Evolutionary conservation across 176 grass and related monocot genomes (phyloP).

Genomic region (Ensete glaucum): DNA sequence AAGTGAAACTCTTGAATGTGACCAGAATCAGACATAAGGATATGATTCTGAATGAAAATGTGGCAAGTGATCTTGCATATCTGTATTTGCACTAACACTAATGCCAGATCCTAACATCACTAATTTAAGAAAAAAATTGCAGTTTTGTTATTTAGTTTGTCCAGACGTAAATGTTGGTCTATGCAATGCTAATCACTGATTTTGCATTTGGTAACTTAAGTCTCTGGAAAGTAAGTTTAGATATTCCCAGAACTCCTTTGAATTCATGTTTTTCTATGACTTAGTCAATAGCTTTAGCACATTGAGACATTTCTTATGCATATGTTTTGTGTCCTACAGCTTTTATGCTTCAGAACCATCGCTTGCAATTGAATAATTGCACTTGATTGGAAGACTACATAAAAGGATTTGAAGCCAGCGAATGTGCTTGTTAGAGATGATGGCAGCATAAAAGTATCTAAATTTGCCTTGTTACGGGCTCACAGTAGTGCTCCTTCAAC

Average conservation of each 20-base stretch:
- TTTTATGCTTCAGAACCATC: constrained; percentile 15
- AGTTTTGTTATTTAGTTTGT: too few relatives aligned
- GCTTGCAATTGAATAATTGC: constrained; percentile 9
- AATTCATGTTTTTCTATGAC: too few relatives aligned
- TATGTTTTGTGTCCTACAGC: not conserved
- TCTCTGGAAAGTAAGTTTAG: not conserved
- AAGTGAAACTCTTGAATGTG: too few relatives aligned
- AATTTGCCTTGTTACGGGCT: not conserved
- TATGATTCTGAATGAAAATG: too few relatives aligned
- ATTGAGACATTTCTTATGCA: not conserved
- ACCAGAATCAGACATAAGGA: too few relatives aligned
- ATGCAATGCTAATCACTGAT: not conserved
- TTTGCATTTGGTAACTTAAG: not conserved
- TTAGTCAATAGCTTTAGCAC: too few relatives aligned
- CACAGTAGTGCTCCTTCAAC: not conserved
- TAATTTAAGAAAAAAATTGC: too few relatives aligned
- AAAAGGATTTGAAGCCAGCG: constrained; percentile 10
- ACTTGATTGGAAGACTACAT: constrained; percentile 13
- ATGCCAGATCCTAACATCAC: too few relatives aligned
- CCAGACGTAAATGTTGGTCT: not conserved
- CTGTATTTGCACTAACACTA: too few relatives aligned
- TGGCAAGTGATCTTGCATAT: too few relatives aligned
- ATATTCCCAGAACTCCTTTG: too few relatives aligned
- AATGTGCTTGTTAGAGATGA: constrained; percentile 18
- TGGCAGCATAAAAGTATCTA: constrained; percentile 3